Conservation (phyloP, 2,329 filamentous ascomycete species). For the Torrubiellomyces zombiae region DNA sequence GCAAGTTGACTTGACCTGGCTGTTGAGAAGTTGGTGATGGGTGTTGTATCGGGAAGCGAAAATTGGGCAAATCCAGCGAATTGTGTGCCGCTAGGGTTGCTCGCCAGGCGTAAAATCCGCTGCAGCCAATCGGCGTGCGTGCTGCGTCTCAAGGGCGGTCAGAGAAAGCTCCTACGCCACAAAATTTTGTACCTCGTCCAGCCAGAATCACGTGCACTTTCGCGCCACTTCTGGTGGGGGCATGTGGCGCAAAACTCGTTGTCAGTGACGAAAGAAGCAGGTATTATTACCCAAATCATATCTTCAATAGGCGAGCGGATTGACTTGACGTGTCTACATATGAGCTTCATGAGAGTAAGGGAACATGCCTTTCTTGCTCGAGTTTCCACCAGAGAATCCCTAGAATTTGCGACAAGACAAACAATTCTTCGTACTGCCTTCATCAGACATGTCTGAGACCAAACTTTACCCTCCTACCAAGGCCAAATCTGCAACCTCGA, state of each 20-base stretch:
- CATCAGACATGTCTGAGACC: conserved; percentile 17
- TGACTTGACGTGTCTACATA: too few species aligned
- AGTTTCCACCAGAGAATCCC: too few species aligned
- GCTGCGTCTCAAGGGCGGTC: conserved; percentile 4
- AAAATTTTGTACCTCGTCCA: too few species aligned
- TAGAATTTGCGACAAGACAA: too few species aligned
- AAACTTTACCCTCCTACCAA: conserved; percentile 24
- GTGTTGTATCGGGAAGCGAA: conserved; percentile 11
- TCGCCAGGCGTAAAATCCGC: conserved; percentile 7
- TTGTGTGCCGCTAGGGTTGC: conserved; percentile 26
- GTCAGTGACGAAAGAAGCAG: too few species aligned
- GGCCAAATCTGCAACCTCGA: conserved; percentile 11
- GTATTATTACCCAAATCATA: too few species aligned
- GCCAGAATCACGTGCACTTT: too few species aligned
- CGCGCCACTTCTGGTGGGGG: too few species aligned
- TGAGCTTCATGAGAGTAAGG: too few species aligned
- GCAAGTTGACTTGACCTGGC: conserved; percentile 27
- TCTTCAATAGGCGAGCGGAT: too few species aligned
- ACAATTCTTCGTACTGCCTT: neutral
- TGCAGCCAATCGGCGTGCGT: conserved; percentile 16
- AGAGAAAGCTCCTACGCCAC: conserved; percentile 10
- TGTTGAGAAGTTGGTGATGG: conserved; percentile 18
- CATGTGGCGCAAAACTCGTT: too few species aligned
- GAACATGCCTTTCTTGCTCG: too few species aligned
- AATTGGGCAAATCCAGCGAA: conserved; percentile 21